phyloP scores from a whole-genome alignment of 106 monocot species.

The Allium sativum region DNA sequence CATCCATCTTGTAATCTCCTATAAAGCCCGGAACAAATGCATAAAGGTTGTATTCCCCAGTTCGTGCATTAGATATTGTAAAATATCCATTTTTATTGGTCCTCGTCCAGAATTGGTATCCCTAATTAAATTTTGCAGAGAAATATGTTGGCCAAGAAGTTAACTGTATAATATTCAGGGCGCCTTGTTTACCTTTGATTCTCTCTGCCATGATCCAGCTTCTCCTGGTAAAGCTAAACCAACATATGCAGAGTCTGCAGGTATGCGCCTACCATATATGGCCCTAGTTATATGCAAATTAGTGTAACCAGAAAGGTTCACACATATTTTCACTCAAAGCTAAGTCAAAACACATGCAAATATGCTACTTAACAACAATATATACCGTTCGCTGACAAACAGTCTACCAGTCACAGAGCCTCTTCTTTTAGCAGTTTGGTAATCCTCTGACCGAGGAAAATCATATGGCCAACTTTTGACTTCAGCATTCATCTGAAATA shows the following conservation, averaged over 20 bases:
- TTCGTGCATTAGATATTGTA: conserved; percentile 33
- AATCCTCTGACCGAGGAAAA: conserved; percentile 53
- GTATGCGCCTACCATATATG: conserved; percentile 19
- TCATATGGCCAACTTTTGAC: conserved; percentile 58
- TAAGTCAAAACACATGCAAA: too few species aligned
- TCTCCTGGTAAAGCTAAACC: conserved; percentile 71
- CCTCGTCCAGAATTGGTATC: conserved; percentile 84
- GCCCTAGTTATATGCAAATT: conserved; percentile 12
- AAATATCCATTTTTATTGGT: conserved; percentile 34
- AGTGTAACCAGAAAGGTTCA: too few species aligned
- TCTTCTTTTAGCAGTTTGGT: conserved; percentile 32
- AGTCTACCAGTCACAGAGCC: conserved; percentile 55
- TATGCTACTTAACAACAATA: not conserved
- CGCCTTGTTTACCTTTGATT: conserved; percentile 41
- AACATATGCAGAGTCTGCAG: conserved; percentile 32
- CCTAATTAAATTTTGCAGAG: conserved; percentile 12
- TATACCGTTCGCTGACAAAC: conserved; percentile 54
- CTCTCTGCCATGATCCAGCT: conserved; percentile 69
- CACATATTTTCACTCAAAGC: too few species aligned
- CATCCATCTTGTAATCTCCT: conserved; percentile 58
- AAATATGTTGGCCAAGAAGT: too few species aligned
- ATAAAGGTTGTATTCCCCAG: conserved; percentile 67
- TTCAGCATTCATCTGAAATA: conserved; percentile 30
- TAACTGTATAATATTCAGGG: too few species aligned
- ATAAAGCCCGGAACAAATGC: conserved; percentile 78